Evolutionary conservation across 495 filamentous ascomycete genomes (phyloP), one percentile per base, ranked within the genome.

Genomic region (Copromyces sp.): DNA sequence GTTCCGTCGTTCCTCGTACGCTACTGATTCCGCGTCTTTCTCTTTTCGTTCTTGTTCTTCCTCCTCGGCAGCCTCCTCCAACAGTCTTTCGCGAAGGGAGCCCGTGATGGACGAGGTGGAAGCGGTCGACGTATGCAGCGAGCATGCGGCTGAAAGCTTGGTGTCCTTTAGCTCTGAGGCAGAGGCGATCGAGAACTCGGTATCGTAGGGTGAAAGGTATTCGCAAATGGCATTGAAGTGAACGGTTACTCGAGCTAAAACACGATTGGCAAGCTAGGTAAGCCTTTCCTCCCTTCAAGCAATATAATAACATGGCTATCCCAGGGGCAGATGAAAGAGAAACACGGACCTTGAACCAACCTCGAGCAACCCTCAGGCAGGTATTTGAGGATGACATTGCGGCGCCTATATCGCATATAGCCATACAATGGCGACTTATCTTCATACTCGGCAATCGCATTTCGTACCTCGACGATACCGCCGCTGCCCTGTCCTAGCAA

Each of bases 41-140:
- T 83, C 82, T 69, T 83, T 79, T 71, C 86, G 84, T 40, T 85
- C 84, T 65, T 92, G 89, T 74, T 90, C 89, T 69, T 85, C 84
- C 68, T 99, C 95, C 79, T 98, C 95, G 68, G 91, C 90, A 78
- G 97, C 98, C 81, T 95, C 95, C 84, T 93, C 90, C 78, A 98
- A 82, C 74, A 90, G 88, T 72, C 90, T 87, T 81, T 88, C 86
- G 61, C 90, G 90, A 74, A 94, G 84, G 40, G 92, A 96, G 79
- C 90, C 93, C 42, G 89, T 92, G 3, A 94, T 97, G 12, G 94
- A 97, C 39, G 90, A 93, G 68, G 92, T 92, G 11, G 94, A 96
- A 37, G 91, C 91, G 37, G 94, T 92, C 12, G 94, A 93, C 29
- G 94, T 91, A 81, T 99, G 95, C 65, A 97, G 87, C 17, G 93